These are phyloP conservation scores for Typha latifolia DNA, from an alignment of 176 grass and related monocot species.

Conservation along the genomic window DNA sequence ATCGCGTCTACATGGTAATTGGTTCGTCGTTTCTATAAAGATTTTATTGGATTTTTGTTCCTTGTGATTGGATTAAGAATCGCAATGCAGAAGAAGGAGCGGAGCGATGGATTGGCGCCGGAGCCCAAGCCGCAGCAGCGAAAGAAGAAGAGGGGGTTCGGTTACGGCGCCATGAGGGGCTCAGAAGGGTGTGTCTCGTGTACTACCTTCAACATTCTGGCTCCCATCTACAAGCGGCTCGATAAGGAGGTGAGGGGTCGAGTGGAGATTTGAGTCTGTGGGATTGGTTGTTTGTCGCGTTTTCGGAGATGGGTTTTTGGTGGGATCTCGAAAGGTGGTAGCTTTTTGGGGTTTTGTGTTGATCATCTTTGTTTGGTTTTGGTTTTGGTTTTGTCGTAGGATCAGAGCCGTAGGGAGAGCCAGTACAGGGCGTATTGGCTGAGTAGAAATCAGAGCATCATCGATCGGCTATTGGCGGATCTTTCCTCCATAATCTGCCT, in stretches of 20 bases:
- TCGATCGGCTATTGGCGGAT: slow-evolving; percentile 60
- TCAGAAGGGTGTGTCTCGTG: slow-evolving; percentile 29
- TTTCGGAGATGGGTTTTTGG: slow-evolving; percentile 9
- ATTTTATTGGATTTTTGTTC: not conserved
- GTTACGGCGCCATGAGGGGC: not conserved
- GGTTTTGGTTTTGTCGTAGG: slow-evolving; percentile 17
- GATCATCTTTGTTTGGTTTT: not conserved
- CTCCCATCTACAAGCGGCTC: slow-evolving; percentile 44
- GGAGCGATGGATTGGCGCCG: not conserved
- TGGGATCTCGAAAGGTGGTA: not conserved
- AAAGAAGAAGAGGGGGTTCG: not conserved
- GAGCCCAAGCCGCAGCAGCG: not conserved
- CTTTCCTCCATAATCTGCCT: slow-evolving; percentile 87
- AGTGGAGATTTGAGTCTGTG: slow-evolving; percentile 5
- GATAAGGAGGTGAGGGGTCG: slow-evolving; percentile 22
- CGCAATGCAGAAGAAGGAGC: slow-evolving; percentile 1
- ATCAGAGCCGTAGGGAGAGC: slow-evolving; percentile 76
- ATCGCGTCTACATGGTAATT: slow-evolving; percentile 1
- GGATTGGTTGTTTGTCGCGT: slow-evolving; percentile 9
- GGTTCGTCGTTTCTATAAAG: not conserved
- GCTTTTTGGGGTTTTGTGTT: not conserved
- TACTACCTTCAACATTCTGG: slow-evolving; percentile 45
- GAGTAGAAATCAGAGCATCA: slow-evolving; percentile 73
- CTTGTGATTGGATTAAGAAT: not conserved
- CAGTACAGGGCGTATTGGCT: slow-evolving; percentile 64